Conservation (phyloP, 2,329 filamentous ascomycete species). For the Coccinonectria pachysandricola region DNA sequence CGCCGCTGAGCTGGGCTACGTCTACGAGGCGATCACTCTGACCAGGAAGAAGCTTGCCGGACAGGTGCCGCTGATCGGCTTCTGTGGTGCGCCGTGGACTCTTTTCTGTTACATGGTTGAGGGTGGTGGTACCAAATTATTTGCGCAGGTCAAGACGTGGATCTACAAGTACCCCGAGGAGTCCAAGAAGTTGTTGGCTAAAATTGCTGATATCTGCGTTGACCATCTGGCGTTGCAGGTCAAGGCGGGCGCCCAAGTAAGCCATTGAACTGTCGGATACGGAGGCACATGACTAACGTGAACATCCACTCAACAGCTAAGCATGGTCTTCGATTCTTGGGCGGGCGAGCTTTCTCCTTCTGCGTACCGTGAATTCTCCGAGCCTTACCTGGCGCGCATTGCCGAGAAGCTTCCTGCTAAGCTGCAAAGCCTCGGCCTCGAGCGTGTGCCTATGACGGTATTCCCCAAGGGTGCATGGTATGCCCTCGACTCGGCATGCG, state of each 20-base stretch:
- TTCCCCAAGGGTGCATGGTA: slow-evolving; percentile 98
- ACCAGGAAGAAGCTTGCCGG: slow-evolving; percentile 82
- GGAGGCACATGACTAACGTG: too few species aligned
- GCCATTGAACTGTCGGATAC: too few species aligned
- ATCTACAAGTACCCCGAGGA: slow-evolving; percentile 80
- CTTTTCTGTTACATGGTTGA: slow-evolving; percentile 98
- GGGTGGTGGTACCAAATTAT: slow-evolving; percentile 90
- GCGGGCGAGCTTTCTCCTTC: slow-evolving; percentile 82
- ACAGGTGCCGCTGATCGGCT: slow-evolving; percentile 85
- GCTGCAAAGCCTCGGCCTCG: slow-evolving; percentile 62
- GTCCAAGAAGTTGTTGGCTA: slow-evolving; percentile 71
- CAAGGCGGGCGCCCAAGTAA: slow-evolving; percentile 78
- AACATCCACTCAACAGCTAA: too few species aligned
- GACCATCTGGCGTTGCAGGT: slow-evolving; percentile 92
- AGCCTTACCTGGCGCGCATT: slow-evolving; percentile 81
- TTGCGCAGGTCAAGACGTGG: slow-evolving; percentile 92
- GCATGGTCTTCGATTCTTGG: slow-evolving; percentile 98
- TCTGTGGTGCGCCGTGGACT: slow-evolving; percentile 96
- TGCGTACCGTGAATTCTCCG: slow-evolving; percentile 73
- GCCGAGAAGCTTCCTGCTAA: slow-evolving; percentile 66
- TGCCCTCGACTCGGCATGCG: slow-evolving; percentile 75
- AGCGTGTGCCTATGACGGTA: slow-evolving; percentile 88
- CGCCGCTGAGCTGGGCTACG: slow-evolving; percentile 75
- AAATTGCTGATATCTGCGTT: slow-evolving; percentile 89
- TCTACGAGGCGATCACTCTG: slow-evolving; percentile 89